Conservation (phyloP, 805 yeast species). For the Cyberlindnera saturnus region DNA sequence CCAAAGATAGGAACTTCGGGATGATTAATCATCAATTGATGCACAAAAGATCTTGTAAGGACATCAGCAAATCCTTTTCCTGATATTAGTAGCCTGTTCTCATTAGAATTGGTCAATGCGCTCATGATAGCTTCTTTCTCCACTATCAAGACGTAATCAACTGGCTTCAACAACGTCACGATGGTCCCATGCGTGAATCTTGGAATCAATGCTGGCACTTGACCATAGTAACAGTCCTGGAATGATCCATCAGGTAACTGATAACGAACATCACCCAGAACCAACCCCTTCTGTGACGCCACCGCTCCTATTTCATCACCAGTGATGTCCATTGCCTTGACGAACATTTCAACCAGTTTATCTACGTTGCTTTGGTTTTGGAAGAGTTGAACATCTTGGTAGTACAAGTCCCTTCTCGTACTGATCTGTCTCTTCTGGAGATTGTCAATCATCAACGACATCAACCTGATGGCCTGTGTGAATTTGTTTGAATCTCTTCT, state of each 20-base stretch:
- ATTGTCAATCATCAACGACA: conserved; percentile 15
- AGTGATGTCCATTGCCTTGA: conserved; percentile 32
- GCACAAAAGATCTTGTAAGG: conserved; percentile 42
- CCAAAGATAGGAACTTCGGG: conserved; percentile 33
- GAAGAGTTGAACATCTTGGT: conserved; percentile 53
- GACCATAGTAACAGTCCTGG: conserved; percentile 3
- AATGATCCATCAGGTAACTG: conserved; percentile 1
- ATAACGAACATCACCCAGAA: conserved; percentile 31
- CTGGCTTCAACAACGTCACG: conserved; percentile 2
- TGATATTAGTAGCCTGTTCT: conserved; percentile 38
- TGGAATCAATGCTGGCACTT: conserved; percentile 33
- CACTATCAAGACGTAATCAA: conserved; percentile 33
- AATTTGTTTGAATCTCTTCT: conserved; percentile 5
- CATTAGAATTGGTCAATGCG: conserved; percentile 20
- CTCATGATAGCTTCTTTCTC: conserved; percentile 52
- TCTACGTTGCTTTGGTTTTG: conserved; percentile 39
- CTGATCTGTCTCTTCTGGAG: conserved; percentile 8
- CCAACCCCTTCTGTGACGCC: conserved; percentile 59
- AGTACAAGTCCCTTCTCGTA: conserved; percentile 55
- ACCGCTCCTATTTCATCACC: conserved; percentile 39
- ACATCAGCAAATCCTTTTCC: conserved; percentile 71
- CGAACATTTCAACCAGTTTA: conserved; percentile 32
- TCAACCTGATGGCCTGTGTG: conserved; percentile 7
- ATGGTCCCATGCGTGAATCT: conserved; percentile 23
- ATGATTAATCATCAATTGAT: conserved; percentile 19